Conservation (phyloP, 73 alveolate species). For the Stentor coeruleus region DNA sequence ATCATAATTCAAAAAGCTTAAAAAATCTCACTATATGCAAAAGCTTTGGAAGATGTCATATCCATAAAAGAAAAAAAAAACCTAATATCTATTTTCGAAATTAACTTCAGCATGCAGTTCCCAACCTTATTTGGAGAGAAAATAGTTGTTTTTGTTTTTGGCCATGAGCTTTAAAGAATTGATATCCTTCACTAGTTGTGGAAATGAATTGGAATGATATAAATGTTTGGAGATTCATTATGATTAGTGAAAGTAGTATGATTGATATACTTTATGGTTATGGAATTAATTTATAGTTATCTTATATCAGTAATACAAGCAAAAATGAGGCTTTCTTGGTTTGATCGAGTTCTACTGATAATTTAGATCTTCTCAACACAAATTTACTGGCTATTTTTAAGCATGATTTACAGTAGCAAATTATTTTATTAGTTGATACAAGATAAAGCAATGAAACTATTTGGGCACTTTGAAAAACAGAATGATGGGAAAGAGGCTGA, state of each 20-base stretch:
- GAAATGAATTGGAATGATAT: conserved; percentile 3
- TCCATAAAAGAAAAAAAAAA: no score
- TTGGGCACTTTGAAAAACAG: no score
- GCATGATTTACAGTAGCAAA: no score
- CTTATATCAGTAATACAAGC: no score
- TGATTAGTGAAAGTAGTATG: background rate
- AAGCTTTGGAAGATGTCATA: background rate
- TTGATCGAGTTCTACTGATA: no score
- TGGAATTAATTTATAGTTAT: no score
- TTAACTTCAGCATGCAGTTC: background rate
- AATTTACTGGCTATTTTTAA: no score
- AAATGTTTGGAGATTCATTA: background rate
- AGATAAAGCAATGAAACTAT: no score
- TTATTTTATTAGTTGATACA: no score
- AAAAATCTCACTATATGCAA: background rate
- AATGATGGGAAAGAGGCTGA: no score
- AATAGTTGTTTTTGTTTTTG: background rate
- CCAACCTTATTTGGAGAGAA: conserved; percentile 10
- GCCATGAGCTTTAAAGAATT: background rate
- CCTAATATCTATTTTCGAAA: background rate
- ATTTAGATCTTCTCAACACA: no score
- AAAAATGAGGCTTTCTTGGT: no score
- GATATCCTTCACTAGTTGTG: conserved; percentile 6
- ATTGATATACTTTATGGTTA: background rate
- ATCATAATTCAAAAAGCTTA: background rate